Conservation (phyloP, 2,329 filamentous ascomycete genomes). For the Periconia sp. region DNA sequence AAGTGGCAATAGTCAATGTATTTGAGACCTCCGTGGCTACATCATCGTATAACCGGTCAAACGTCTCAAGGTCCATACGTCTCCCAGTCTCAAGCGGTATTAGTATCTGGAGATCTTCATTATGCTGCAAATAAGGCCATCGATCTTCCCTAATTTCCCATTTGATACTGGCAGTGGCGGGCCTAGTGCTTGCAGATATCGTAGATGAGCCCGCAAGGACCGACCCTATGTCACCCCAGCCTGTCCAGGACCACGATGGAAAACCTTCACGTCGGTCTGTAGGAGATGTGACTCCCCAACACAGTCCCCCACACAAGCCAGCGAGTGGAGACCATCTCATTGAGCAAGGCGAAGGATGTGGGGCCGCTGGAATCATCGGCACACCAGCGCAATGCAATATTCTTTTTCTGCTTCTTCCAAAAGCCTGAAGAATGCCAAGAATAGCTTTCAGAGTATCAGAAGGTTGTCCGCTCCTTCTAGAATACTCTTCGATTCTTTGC, state of each 20-base stretch:
- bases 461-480: not conserved
- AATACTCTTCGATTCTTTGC: not conserved
- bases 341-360: not conserved
- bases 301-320: not conserved
- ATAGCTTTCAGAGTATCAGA: not conserved
- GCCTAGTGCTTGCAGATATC: too few species aligned
- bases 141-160: too few species aligned
- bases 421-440: not conserved
- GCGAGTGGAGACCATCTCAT: not conserved
- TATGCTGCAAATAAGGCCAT: too few species aligned
- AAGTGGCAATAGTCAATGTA: not conserved
- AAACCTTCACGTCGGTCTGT: not conserved
- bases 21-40: not conserved
- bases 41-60: not conserved
- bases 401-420: not conserved
- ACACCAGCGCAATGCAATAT: not conserved
- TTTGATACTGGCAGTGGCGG: too few species aligned
- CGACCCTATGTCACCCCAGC: too few species aligned
- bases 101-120: too few species aligned
- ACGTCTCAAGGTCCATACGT: not conserved
- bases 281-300: not conserved
- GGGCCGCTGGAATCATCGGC: not conserved
- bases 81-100: not conserved
- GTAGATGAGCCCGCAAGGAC: too few species aligned
- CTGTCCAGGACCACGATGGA: conserved; percentile 2